Conservation (phyloP, 495 filamentous ascomycete species). For the Penicillium ochrochloron region DNA sequence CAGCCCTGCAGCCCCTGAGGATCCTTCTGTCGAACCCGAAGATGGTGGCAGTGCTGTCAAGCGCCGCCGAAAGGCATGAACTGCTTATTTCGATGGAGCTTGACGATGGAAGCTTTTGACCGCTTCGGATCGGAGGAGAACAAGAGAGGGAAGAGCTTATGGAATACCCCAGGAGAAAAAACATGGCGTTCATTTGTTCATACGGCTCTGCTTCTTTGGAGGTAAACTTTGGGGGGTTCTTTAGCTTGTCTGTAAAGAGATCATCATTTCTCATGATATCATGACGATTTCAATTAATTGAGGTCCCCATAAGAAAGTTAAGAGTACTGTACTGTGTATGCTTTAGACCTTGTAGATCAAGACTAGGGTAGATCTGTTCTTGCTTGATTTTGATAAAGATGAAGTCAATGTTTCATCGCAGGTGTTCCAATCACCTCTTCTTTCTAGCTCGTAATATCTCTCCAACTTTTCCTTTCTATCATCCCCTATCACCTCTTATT, state of each 20-base stretch:
- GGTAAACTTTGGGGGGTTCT: not conserved
- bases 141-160: not conserved
- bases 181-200: conserved; percentile 18
- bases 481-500: not conserved
- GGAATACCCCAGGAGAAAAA: conserved; percentile 13
- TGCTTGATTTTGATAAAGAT: not conserved
- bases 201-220: conserved; percentile 6
- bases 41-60: conserved; percentile 40
- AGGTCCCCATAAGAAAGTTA: not conserved
- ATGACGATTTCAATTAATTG: conserved; percentile 6
- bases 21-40: conserved; percentile 23
- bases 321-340: not conserved
- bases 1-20: conserved; percentile 45
- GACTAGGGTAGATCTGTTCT: not conserved
- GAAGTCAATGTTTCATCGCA: no score
- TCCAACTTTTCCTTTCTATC: not conserved
- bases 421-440: no score
- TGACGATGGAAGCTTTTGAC: not conserved
- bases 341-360: not conserved
- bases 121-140: not conserved
- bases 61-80: conserved; percentile 44
- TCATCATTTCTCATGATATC: conserved; percentile 9
- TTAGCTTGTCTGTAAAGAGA: conserved; percentile 7
- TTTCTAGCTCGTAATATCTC: not conserved
- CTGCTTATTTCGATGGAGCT: not conserved